Base-by-base conservation (phyloP, 2,329 filamentous ascomycete species). In the Botrytis porri region DNA sequence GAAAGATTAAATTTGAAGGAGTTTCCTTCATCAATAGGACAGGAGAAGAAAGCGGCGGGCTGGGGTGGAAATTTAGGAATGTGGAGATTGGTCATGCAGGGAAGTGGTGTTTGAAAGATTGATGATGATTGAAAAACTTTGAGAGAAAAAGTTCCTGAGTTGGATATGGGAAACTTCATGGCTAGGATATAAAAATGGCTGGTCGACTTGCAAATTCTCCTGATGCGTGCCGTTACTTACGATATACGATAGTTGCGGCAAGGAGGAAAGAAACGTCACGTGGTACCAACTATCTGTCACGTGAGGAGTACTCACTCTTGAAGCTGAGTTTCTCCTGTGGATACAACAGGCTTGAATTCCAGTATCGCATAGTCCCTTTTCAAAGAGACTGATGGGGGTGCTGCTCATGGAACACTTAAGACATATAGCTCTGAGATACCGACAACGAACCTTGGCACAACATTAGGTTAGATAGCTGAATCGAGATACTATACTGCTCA, bases 1-100 rank as follows among this genome's bases (percentile, higher is more conserved):
- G 71, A 73, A 45, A 69, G 71, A 45, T 70, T 73, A 29, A 70
- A 70, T 51, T 29, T 73, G 45, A 73, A 70, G 45, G 65, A 73
- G 22, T 73, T 73, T 14, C 71, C 71, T 35, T 43, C 32, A 14
- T 48, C 41, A 3, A 20, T 14, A n/a, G 64, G n/a, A 37, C 39
- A 51, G n/a, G 67, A 43, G 18, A 63, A 29, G 45, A 67, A 66
- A 39, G 32, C 14, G 12, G 39, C 48, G 9, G 41, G 59, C 1
- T 71, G 69, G 69, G 45, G 39, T 10, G n/a, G 43, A 29, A 32
- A 35, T 63, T n/a, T 61, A 20, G 67, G 70, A n/a, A 66, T 54
- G 20, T 51, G 48, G 43, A 39, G 70, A 10, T 43, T 71, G 61
- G 39, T 65, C 2, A 22, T 45, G 61, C 70, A 71, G 45, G 41